Percentiles rank a stretch among this genome's conserved stretches.
Conservation (phyloP, 2,329 filamentous ascomycete species). For the Calonectria naviculata region DNA sequence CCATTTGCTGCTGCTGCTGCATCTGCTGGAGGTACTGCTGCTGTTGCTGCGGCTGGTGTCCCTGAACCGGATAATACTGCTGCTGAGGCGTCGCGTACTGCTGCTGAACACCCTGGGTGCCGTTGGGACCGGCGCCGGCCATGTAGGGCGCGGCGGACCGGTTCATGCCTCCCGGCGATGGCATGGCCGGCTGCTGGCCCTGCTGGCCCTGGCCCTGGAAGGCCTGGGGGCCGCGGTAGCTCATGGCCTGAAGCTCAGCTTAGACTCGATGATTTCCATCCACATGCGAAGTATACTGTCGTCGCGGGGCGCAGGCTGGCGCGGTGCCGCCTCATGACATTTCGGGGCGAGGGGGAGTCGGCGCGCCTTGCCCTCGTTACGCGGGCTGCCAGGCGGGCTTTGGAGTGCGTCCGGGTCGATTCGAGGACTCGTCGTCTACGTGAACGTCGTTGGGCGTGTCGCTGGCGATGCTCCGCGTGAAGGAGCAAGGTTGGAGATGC, state of each 20-base stretch:
- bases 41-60: slow-evolving; percentile 39
- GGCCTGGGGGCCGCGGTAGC: slow-evolving; percentile 46
- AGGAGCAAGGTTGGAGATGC: slow-evolving; percentile 34
- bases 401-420: slow-evolving; percentile 8
- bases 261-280: slow-evolving; percentile 18
- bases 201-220: slow-evolving; percentile 43
- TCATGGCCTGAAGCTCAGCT: slow-evolving; percentile 46
- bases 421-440: background rate
- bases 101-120: slow-evolving; percentile 33
- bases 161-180: slow-evolving; percentile 30
- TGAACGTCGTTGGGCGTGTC: slow-evolving; percentile 25
- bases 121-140: slow-evolving; percentile 16
- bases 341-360: slow-evolving; percentile 4
- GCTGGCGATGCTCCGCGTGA: slow-evolving; percentile 24
- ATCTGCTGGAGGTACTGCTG: slow-evolving; percentile 39
- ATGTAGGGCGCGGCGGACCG: slow-evolving; percentile 31
- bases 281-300: slow-evolving; percentile 34
- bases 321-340: slow-evolving; percentile 41
- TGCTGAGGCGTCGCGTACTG: slow-evolving; percentile 43
- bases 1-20: slow-evolving; percentile 38
- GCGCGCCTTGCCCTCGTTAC: slow-evolving; percentile 1
- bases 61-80: slow-evolving; percentile 38
- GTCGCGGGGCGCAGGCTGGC: slow-evolving; percentile 43
- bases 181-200: slow-evolving; percentile 38
- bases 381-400: background rate